Evolutionary conservation across 495 filamentous ascomycete species (phyloP), one percentile per base, ranked within the genome.

Genomic region (Astrothelium subdiscretum): DNA sequence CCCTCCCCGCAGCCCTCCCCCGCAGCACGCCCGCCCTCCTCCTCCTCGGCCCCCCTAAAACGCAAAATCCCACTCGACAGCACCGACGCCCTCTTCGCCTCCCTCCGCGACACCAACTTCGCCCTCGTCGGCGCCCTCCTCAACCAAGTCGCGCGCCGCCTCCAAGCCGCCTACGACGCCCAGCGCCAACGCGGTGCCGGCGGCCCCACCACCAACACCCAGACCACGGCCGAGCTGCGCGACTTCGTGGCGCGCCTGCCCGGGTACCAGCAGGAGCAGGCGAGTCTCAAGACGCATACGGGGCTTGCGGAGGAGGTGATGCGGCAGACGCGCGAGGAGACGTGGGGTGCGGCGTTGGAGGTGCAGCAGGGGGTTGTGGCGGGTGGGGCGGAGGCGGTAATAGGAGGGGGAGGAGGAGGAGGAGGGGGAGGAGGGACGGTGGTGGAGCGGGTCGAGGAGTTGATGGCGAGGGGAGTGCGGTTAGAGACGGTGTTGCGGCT

Each of bases 361-460:
- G 88, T 97, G 10, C 95, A 99, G 71, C 95, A 97, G 95, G 72
- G 90, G 95, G 69, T 90, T 95, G 31, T 82, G 83, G 1, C 89
- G 97, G 62, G 90, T 92, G 74, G 95, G 97, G 70, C 80, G 97
- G 22, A 94, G 97, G 58, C 85, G 90, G 6, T 88, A 91, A 59
- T 86, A 89, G 63, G 81, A 87, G 0, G 86, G 92, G 0, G 74
- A 97, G 2, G 81, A 85, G 15, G 85, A 85, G 31, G 81, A 97
- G 40, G 83, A 97, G 11, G 84, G 95, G 27, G 77, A 97, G 5
- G 76, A 97, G 15, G 97, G 91, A 20, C 6, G 5, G 5, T 95
- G 72, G 90, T 95, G 69, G 90, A 96, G 29, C 82, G 83, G 2
- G 89, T 99, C 62, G 90, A 94, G 74, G 95, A 99, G 70, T 80